Conservation (phyloP, 2,329 filamentous ascomycete species). For the Furcasterigmium sp. region DNA sequence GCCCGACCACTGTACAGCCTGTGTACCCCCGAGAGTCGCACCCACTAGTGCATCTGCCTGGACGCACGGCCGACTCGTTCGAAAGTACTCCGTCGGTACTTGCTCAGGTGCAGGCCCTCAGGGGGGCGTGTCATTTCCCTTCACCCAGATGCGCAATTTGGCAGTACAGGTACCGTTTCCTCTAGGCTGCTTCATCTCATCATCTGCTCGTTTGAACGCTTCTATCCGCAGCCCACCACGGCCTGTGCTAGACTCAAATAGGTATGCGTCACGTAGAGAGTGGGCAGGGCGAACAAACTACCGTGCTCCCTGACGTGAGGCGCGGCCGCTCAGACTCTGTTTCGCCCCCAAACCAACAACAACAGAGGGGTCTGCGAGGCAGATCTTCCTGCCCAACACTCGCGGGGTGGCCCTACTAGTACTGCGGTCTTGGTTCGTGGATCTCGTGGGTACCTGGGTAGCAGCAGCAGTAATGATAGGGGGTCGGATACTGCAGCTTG, state of each 20-base stretch:
- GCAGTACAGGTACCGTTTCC: neutral
- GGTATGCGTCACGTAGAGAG: no score
- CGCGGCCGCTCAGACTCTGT: neutral
- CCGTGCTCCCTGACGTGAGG: neutral
- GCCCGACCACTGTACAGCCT: neutral
- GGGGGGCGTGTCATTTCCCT: neutral
- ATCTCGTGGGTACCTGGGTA: no score
- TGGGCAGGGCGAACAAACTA: no score
- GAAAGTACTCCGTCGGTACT: neutral
- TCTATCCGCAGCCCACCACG: neutral
- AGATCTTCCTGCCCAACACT: conserved; percentile 1
- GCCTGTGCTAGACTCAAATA: neutral
- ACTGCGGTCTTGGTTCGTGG: no score
- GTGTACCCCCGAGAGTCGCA: neutral
- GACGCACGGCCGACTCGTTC: neutral
- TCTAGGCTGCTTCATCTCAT: neutral
- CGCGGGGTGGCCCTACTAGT: no score
- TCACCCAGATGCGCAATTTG: neutral
- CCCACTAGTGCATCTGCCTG: neutral
- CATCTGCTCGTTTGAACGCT: neutral
- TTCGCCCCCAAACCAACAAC: neutral
- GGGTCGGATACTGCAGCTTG: no score
- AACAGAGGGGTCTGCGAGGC: neutral
- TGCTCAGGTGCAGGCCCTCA: neutral
- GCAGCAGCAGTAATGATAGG: no score